These are phyloP conservation scores for Setaria italica DNA, from an alignment of 202 grass and related monocot species.

Conservation along the genomic window DNA sequence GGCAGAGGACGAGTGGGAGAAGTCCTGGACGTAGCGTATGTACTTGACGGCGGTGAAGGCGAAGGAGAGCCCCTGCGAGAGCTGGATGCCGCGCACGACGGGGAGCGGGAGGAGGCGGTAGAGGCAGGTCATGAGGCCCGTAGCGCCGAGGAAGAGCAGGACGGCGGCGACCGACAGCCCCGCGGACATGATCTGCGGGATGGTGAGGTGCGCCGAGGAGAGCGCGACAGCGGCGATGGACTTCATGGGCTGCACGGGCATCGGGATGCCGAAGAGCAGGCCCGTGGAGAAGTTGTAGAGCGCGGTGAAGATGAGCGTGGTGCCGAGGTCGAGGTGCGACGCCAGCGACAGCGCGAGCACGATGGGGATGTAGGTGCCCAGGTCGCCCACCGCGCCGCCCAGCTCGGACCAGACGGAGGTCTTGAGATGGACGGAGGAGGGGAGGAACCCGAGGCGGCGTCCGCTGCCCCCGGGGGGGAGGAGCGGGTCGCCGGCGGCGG, in stretches of 20 bases:
- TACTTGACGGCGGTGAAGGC: conserved; percentile 82
- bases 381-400: conserved; percentile 73
- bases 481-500: conserved; percentile 44
- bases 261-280: conserved; percentile 77
- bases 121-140: conserved; percentile 69
- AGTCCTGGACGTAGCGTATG: conserved; percentile 72
- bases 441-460: conserved; percentile 23
- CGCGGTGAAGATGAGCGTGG: conserved; percentile 80
- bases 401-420: conserved; percentile 74
- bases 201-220: conserved; percentile 65
- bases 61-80: conserved; percentile 77
- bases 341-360: conserved; percentile 71
- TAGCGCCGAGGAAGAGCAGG: conserved; percentile 68
- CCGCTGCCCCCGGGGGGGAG: conserved; percentile 26
- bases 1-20: conserved; percentile 63
- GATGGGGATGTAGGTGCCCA: conserved; percentile 89
- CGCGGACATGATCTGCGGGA: conserved; percentile 78
- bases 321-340: conserved; percentile 69
- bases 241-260: conserved; percentile 93
- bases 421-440: conserved; percentile 56
- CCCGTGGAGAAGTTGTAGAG: conserved; percentile 81
- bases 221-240: conserved; percentile 80
- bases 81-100: conserved; percentile 78
- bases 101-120: conserved; percentile 77
- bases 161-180: conserved; percentile 63